Conservation (phyloP, 805 yeast species). For the Saccharomyces paradoxus region DNA sequence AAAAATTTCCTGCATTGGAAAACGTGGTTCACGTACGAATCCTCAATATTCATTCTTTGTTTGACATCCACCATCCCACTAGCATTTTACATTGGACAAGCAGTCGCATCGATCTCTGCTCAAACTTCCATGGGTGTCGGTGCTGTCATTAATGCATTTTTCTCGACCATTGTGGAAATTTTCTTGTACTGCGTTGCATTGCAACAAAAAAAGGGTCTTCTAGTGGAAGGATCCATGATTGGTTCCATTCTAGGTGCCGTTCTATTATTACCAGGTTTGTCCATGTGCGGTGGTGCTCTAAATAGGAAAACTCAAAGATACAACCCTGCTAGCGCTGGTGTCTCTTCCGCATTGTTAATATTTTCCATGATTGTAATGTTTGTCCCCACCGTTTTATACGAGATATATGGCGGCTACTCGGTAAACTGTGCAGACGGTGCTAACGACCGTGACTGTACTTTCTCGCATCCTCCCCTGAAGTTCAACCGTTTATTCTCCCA, state of each 20-base stretch:
- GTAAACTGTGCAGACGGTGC: constrained; percentile 46
- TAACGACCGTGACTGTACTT: constrained; percentile 45
- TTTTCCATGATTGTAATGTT: constrained; percentile 87
- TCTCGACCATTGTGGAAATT: constrained; percentile 91
- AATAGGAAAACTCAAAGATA: constrained; percentile 88
- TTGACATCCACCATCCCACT: constrained; percentile 81
- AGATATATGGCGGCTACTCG: constrained; percentile 82
- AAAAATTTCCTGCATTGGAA: constrained; percentile 37
- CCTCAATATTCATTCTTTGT: constrained; percentile 64
- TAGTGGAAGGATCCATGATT: constrained; percentile 93
- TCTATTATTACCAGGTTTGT: constrained; percentile 79
- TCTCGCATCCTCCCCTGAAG: constrained; percentile 66
- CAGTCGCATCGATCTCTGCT: constrained; percentile 97
- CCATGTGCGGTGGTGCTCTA: constrained; percentile 97
- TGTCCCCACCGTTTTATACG: constrained; percentile 85
- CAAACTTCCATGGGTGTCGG: constrained; percentile 99
- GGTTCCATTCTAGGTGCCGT: constrained; percentile 94
- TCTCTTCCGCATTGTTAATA: constrained; percentile 88
- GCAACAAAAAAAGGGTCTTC: constrained; percentile 70
- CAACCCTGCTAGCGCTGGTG: constrained; percentile 95
- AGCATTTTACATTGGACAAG: constrained; percentile 96
- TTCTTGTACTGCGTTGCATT: constrained; percentile 88
- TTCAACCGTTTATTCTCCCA: constrained; percentile 57
- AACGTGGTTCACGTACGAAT: constrained; percentile 43
- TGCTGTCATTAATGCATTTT: constrained; percentile 95